Base-by-base conservation (phyloP, 257 asterid genomes). In the Cruciata laevipes region DNA sequence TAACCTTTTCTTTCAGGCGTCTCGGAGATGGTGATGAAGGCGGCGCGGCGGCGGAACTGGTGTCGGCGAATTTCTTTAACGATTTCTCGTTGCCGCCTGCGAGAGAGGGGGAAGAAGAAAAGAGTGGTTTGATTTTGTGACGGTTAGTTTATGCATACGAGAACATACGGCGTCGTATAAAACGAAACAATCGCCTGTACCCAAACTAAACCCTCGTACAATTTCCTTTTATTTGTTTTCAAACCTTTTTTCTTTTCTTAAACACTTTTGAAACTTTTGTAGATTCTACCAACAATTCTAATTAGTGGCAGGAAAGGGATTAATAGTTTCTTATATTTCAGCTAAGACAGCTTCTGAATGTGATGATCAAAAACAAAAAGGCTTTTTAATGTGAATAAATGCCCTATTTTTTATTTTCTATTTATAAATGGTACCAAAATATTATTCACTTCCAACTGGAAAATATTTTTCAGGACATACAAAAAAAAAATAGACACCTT, bases 31-130 rank as follows among this genome's bases (percentile, higher is more conserved):
- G 21, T 47, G 73, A 33, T n/a, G 65, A 11, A 14, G 60, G 66
- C 21, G 73, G 4, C 17, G 33, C 9, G 44, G 44, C 30, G 42
- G 51, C 51, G 18, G 38, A 32, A 25, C 61, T 30, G 59, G 17
- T 13, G 66, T 27, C 66, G 44, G 51, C 55, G 33, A 18, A 8
- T 30, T 25, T 20, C 1, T 14, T 3, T n/a, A 8, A 55, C 51
- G 33, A 52, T 3, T 24, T 11, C 56, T 47, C 12, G 47, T 57
- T 31, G 73, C 67, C 73, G 51, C 66, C 49, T 55, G 37, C 61
- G 68, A n/a, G 73, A 5, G 35, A 25, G 33, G 61, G 61, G 63
- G 23, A 23, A 2, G 24, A 55, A 25, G 16, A 25, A 20, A 20
- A 32, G 17, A 20, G 37, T 14, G 60, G 66, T n/a, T 69, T 33